Evolutionary conservation across 2,329 filamentous ascomycete genomes (phyloP).

Genomic region (Xylaria multiplex): DNA sequence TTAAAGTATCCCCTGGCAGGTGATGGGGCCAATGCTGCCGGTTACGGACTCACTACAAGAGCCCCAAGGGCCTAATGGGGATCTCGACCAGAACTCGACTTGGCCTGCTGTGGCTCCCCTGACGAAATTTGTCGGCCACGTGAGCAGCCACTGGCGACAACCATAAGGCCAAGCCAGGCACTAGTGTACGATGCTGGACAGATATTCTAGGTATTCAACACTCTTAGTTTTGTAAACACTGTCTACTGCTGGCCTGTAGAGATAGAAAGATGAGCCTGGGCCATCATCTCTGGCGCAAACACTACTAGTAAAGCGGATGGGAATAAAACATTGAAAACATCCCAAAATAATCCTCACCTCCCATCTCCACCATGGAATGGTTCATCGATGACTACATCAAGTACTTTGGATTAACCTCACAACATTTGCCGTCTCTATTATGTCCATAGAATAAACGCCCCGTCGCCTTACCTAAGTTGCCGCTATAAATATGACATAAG

Average conservation of each 20-base stretch:
- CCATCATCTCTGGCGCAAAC: neutral
- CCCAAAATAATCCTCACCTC: neutral
- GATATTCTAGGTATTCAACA: neutral
- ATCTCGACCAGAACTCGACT: conserved; percentile 31
- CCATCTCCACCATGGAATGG: neutral
- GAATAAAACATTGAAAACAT: neutral
- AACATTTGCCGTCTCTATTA: neutral
- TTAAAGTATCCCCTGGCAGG: conserved; percentile 18
- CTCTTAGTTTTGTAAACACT: neutral
- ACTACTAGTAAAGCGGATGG: neutral
- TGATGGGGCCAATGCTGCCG: conserved; percentile 27
- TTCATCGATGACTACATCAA: neutral
- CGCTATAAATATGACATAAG: neutral
- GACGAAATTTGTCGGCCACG: conserved; percentile 34
- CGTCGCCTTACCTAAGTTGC: neutral
- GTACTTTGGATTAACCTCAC: neutral
- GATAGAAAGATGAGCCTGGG: neutral
- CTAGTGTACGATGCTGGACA: conserved; percentile 6
- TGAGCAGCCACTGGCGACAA: conserved; percentile 32
- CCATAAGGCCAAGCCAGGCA: conserved; percentile 25
- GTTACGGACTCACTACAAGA: conserved; percentile 30
- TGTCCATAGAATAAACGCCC: neutral
- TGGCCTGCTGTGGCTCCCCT: conserved; percentile 30
- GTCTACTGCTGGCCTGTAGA: neutral
- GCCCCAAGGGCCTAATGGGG: conserved; percentile 20